These are phyloP conservation scores for Penicillium subrubescens DNA, from an alignment of 495 filamentous ascomycete species.

Conservation along the genomic window DNA sequence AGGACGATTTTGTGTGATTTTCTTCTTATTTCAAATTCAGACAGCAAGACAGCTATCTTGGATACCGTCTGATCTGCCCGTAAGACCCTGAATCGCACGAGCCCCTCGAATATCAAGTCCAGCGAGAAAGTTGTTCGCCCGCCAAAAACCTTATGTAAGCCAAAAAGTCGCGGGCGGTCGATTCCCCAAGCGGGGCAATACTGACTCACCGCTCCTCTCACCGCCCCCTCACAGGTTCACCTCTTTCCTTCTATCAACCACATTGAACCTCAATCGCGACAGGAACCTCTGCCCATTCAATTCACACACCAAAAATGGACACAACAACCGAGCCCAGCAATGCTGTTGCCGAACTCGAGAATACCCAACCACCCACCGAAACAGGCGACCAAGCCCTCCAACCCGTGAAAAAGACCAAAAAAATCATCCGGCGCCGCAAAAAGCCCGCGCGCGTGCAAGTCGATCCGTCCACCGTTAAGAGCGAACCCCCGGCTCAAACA, in stretches of 20 bases:
- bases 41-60: neutral
- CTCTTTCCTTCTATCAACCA: slow-evolving; percentile 3
- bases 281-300: neutral
- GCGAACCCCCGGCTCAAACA: slow-evolving; percentile 83
- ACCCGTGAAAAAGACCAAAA: slow-evolving; percentile 51
- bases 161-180: neutral
- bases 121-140: slow-evolving; percentile 7
- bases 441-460: slow-evolving; percentile 68
- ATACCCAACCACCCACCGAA: slow-evolving; percentile 17
- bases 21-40: neutral
- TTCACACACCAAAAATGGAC: slow-evolving; percentile 33
- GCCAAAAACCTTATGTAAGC: slow-evolving; percentile 5
- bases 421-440: slow-evolving; percentile 52
- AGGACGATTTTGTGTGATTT: neutral
- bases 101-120: slow-evolving; percentile 5
- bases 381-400: slow-evolving; percentile 20
- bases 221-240: neutral
- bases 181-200: neutral
- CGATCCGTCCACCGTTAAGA: slow-evolving; percentile 78
- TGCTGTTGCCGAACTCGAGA: slow-evolving; percentile 28
- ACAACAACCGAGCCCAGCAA: slow-evolving; percentile 19
- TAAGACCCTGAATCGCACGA: neutral
- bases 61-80: neutral
- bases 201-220: neutral
- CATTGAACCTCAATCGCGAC: neutral